Evolutionary conservation across 2,329 filamentous ascomycete genomes (phyloP), one percentile per base, ranked within the genome.

Genomic region (Penicillium rolfsii): DNA sequence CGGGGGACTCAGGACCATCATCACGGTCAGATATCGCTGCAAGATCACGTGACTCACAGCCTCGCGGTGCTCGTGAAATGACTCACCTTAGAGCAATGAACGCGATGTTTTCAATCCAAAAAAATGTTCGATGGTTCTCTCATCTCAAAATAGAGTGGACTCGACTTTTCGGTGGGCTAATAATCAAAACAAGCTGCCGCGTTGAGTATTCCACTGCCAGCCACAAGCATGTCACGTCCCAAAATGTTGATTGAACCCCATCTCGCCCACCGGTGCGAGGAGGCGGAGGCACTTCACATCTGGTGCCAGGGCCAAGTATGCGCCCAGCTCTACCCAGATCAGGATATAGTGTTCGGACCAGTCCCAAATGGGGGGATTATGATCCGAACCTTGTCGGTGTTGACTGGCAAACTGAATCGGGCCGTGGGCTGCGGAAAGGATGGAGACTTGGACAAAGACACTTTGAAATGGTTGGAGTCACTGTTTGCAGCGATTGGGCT

Each of bases 221-320:
- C 3, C 3, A 36, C 19, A 40, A 38, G 45, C 22, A 55, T 48
- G 40, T 6, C 49, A 11, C 6, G 36, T 8, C 41, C 53, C 19
- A 22, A 53, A 24, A 5, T 56, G 2, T 60, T 46, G 16, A 53
- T 58, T 33, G 38, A 57, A 9, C 6, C 12, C 33, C 35, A 56
- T 9, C 49, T 48, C 12, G 62, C 49, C 22, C 11, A 48, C 41
- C 40, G 50, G 16, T 61, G 56, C n/a, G 65, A 65, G 43, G n/a
- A 52, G 12, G 49, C 54, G 26, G 62, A 66, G 35, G 46, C 16
- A 14, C 28, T 63, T 38, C 65, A 66, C 38, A 36, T 64, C 14
- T 53, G 49, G n/a, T 60, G 60, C 26, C 64, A 66, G 57, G 65
- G 46, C n/a, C 59, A 67, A 43, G 33, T 50, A n/a, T 67, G 58